Evolutionary conservation across 768 basidiomycete genomes (phyloP).

Genomic region (Clathrus columnatus): DNA sequence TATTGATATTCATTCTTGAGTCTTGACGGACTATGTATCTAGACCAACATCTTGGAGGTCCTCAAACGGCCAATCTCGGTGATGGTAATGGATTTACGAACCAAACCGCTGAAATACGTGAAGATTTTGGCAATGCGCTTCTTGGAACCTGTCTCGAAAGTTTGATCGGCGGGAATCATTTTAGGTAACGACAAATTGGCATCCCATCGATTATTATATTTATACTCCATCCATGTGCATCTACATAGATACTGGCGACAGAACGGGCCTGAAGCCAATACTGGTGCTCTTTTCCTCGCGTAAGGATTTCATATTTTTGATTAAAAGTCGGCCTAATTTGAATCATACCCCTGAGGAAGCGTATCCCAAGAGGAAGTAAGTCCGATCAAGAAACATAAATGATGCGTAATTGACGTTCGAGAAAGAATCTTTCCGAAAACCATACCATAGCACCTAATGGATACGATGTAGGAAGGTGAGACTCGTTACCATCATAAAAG

Average conservation of each 20-base stretch:
- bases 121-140: conserved; percentile 29
- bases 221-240: neutral
- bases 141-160: conserved; percentile 40
- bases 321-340: neutral
- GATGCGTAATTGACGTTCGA: neutral
- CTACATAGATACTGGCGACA: conserved; percentile 44
- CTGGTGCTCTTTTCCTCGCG: conserved; percentile 49
- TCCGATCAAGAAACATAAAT: neutral
- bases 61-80: conserved; percentile 37
- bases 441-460: conserved; percentile 41
- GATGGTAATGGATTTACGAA: conserved; percentile 38
- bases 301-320: conserved; percentile 21
- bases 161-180: conserved; percentile 39
- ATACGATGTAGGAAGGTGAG: conserved; percentile 40
- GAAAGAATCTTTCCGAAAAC: conserved; percentile 22
- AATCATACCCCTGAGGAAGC: conserved; percentile 25
- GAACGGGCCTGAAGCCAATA: conserved; percentile 44
- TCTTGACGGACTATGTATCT: neutral
- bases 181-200: conserved; percentile 25
- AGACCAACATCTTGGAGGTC: conserved; percentile 26
- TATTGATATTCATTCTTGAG: neutral
- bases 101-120: conserved; percentile 36
- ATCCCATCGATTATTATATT: neutral
- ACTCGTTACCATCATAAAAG: neutral
- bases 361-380: conserved; percentile 40